Evolutionary conservation across 1,284 basidiomycete species (phyloP), one percentile per base, ranked within the genome.

Genomic region (Boletus mariae): DNA sequence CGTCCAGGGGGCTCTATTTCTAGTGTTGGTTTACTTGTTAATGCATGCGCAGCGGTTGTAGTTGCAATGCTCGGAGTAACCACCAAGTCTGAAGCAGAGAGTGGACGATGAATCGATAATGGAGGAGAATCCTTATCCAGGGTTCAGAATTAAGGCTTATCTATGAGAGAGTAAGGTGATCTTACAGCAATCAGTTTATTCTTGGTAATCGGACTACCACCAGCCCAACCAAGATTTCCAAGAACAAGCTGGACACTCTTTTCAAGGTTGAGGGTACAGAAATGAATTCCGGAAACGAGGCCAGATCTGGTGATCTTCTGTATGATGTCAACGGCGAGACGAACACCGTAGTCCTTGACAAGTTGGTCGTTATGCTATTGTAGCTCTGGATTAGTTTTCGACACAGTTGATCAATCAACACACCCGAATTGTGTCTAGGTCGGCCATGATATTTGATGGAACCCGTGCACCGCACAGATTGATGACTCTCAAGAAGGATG

Each of bases 221-320:
- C 71, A 58, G 75, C 72, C 92, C 94, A 94, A 43, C 79, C 77
- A 13, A 98, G 78, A 29, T 73, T 77, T 62, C 94, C 92, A 45
- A 99, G 75, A 5, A 98, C 86, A n/a, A 85, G 83, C 49, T 88
- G 87, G 6, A 98, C 89, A 60, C 94, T 97, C 75, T 94, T 96
- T 70, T 99, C 97, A 15, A 99, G 80, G 71, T 99, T 99, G 59
- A 99, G 80, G 4, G 97, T 99, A 71, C 94, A 98, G 60, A 99
- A 88, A 71, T 99, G 95, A 49, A 98, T 87, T 1, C 94, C 94
- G 4, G 80, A 78, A 17, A 98, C 78, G 23, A 80, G 80, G 9
- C 83, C 80, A 2, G 65, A 62, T 38, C 57, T 60, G 4, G 74
- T 79, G 52, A 89, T 66, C 44, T 75, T 75, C 46, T 65, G 71